Evolutionary conservation across 768 basidiomycete genomes (phyloP).

Genomic region (Rickenella mellea): DNA sequence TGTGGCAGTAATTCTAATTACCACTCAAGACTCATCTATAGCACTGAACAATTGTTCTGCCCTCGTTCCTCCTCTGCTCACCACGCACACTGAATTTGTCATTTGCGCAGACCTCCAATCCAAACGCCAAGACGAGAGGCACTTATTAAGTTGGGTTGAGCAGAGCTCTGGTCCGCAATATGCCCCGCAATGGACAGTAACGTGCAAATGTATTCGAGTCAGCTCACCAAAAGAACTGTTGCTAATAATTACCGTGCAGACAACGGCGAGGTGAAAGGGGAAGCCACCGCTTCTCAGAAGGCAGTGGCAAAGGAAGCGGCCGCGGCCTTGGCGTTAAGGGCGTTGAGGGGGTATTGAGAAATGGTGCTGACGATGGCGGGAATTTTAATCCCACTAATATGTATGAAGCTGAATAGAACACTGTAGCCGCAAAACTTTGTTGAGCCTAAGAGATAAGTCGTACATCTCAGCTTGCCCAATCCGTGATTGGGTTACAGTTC

Average conservation of each 20-base stretch:
- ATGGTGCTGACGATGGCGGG: background rate
- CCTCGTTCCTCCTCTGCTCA: slow-evolving; percentile 8
- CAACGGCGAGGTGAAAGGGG: slow-evolving; percentile 35
- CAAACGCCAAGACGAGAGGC: slow-evolving; percentile 19
- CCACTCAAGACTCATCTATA: slow-evolving; percentile 19
- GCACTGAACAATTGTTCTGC: slow-evolving; percentile 36
- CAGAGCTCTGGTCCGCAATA: slow-evolving; percentile 30
- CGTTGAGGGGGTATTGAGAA: slow-evolving; percentile 9
- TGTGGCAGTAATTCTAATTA: background rate
- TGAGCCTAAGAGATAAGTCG: too few relatives aligned
- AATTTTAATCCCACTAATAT: slow-evolving; percentile 4
- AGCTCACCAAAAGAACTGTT: background rate
- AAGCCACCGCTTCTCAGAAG: slow-evolving; percentile 34
- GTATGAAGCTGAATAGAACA: slow-evolving; percentile 8
- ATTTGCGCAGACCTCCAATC: slow-evolving; percentile 29
- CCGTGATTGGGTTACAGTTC: too few relatives aligned
- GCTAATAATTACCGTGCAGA: slow-evolving; percentile 25
- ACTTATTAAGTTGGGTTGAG: slow-evolving; percentile 33
- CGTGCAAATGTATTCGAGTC: slow-evolving; percentile 40
- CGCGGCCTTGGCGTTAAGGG: slow-evolving; percentile 16
- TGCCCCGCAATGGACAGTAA: slow-evolving; percentile 37
- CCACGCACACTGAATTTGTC: background rate
- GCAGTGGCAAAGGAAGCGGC: slow-evolving; percentile 24
- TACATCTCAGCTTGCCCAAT: too few relatives aligned
- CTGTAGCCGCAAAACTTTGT: too few relatives aligned